These are phyloP conservation scores for Amesomyces nigricolor DNA, from an alignment of 2,329 filamentous ascomycete genomes.

Conservation along the genomic window DNA sequence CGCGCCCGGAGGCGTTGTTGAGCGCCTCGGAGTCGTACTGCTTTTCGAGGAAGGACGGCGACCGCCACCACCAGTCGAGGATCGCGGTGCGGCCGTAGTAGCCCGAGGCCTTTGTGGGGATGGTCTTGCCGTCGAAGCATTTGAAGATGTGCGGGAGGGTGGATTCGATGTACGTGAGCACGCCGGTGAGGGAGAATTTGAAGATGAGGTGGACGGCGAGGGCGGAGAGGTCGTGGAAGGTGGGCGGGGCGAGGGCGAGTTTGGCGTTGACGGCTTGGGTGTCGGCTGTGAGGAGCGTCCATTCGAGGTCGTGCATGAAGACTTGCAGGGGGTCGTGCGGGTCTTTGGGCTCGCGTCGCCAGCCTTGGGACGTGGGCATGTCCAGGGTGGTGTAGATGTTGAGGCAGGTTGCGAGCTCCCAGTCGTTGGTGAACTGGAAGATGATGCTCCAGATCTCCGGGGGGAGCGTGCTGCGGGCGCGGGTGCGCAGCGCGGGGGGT, in stretches of 20 bases:
- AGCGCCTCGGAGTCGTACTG: conserved; percentile 82
- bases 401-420: conserved; percentile 80
- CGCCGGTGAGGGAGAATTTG: conserved; percentile 77
- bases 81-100: conserved; percentile 81
- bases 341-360: conserved; percentile 55
- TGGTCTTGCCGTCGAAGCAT: conserved; percentile 75
- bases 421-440: conserved; percentile 77
- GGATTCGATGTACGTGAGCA: conserved; percentile 62
- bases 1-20: conserved; percentile 79
- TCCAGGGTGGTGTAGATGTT: conserved; percentile 74
- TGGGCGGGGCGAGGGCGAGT: conserved; percentile 64
- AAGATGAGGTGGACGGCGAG: conserved; percentile 84
- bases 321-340: conserved; percentile 61
- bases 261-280: conserved; percentile 67
- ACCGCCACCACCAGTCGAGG: conserved; percentile 85
- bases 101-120: conserved; percentile 82
- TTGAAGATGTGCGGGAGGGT: conserved; percentile 71
- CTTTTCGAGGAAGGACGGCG: conserved; percentile 74
- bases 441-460: conserved; percentile 88
- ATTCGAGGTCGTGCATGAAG: conserved; percentile 75
- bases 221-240: conserved; percentile 66
- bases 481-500: conserved; percentile 20
- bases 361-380: conserved; percentile 57
- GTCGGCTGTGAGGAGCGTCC: conserved; percentile 70
- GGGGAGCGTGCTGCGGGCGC: conserved; percentile 52